These are phyloP conservation scores for Phoma sp. DNA, from an alignment of 2,329 filamentous ascomycete species.

Conservation along the genomic window DNA sequence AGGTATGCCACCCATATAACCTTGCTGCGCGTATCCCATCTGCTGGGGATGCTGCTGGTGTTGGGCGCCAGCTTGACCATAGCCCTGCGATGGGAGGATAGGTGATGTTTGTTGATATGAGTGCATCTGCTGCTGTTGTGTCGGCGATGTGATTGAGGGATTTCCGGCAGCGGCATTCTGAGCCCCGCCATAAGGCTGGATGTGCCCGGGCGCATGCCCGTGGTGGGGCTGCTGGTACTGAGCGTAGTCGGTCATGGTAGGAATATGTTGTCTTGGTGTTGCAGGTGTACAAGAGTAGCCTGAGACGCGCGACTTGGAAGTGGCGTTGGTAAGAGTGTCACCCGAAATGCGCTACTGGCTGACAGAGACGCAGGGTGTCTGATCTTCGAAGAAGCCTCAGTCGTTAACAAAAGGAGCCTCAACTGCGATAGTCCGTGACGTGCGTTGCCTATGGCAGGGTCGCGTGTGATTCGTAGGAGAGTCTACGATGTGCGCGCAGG, in stretches of 20 bases:
- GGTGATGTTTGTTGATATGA: slow-evolving; percentile 74
- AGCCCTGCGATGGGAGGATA: slow-evolving; percentile 76
- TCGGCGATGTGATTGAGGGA: slow-evolving; percentile 71
- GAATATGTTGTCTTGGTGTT: slow-evolving; percentile 18
- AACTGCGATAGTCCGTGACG: slow-evolving; percentile 18
- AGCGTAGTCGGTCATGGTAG: slow-evolving; percentile 55
- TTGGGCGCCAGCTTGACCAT: slow-evolving; percentile 69
- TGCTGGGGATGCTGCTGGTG: slow-evolving; percentile 68
- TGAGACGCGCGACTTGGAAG: slow-evolving; percentile 32
- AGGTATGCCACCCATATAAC: slow-evolving; percentile 76
- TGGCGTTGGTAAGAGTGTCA: slow-evolving; percentile 36
- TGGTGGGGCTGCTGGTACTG: slow-evolving; percentile 57
- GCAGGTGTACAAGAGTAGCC: slow-evolving; percentile 33
- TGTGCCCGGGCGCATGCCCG: slow-evolving; percentile 49
- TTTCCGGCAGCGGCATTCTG: slow-evolving; percentile 46
- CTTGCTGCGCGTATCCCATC: slow-evolving; percentile 84
- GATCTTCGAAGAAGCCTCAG: slow-evolving; percentile 26
- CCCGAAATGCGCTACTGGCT: slow-evolving; percentile 43
- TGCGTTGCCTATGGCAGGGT: slow-evolving; percentile 36
- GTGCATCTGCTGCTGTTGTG: slow-evolving; percentile 59
- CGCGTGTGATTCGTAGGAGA: slow-evolving; percentile 28
- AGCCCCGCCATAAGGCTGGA: slow-evolving; percentile 47
- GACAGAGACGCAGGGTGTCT: slow-evolving; percentile 32
- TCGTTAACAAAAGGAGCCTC: slow-evolving; percentile 24
- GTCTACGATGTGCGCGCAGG: slow-evolving; percentile 26